Base-by-base conservation (phyloP, 805 yeast species). In the Yamadazyma nakazawae region DNA sequence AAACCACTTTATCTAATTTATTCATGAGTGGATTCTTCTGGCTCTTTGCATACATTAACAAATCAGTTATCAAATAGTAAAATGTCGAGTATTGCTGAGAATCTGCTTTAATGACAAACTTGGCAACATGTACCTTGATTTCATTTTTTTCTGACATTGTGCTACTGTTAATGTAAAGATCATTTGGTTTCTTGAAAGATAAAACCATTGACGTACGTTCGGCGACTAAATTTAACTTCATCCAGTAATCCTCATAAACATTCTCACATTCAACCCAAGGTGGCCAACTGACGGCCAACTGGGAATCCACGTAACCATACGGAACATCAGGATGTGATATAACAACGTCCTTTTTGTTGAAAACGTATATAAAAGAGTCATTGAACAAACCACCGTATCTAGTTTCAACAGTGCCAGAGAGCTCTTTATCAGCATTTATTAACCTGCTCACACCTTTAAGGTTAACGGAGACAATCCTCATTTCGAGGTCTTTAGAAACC, bases 251-350 rank as follows among this genome's bases (percentile, higher is more conserved):
- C 42, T 82, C 81, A 51, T 80, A 76, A 51, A 85, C 80, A 14
- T 81, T 68, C 53, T 88, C 96, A 42, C 76, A 61, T 5, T 89
- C 89, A 31, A 90, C 64, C 89, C 96, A 91, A 0, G 96, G 95
- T 2, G 97, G 96, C 97, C 97, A 90, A 16, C 67, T 65, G 13
- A 64, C 57, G 6, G 59, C 64, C 9, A 83, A 75, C 2, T 91
- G 88, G 57, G 84, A 85, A 2, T 75, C 70, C 8, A 66, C 67
- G 13, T 66, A 62, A 37, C 78, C 75, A 54, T 77, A 74, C 28
- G 74, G 70, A 9, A 74, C 56, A 42, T 72, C 72, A 2, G 75
- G 69, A 18, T 72, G 56, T 1, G 55, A 45, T 4, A 57, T 49
- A 8, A 59, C 51, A 24, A 53, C 50, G 14, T 62, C 62, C 12